Percentiles rank a stretch among this genome's conserved stretches.
Conservation (phyloP, 2,329 filamentous ascomycete species). For the Biscogniauxia mediterranea region DNA sequence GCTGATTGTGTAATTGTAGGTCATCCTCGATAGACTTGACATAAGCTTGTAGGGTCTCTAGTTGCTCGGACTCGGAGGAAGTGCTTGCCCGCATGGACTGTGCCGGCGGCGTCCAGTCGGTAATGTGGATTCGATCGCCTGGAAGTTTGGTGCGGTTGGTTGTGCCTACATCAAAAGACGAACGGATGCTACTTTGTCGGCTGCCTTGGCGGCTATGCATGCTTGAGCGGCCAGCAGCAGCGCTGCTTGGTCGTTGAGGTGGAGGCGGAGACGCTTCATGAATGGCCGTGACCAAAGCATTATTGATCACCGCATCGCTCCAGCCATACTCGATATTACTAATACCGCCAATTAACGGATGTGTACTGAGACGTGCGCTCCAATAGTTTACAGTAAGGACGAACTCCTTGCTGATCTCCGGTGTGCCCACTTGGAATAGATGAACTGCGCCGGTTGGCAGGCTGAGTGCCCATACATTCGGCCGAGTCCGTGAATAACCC, state of each 20-base stretch:
- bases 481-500: conserved; percentile 86
- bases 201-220: conserved; percentile 44
- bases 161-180: conserved; percentile 64
- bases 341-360: conserved; percentile 87
- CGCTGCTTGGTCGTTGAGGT: conserved; percentile 51
- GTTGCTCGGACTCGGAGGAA: conserved; percentile 76
- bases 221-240: conserved; percentile 44
- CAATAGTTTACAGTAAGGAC: conserved; percentile 96
- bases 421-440: conserved; percentile 95
- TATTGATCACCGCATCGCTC: conserved; percentile 79
- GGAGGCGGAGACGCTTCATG: conserved; percentile 41
- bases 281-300: conserved; percentile 51
- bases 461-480: conserved; percentile 91
- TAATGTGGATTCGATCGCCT: conserved; percentile 79
- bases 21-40: conserved; percentile 85
- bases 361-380: conserved; percentile 90
- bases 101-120: conserved; percentile 84
- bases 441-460: conserved; percentile 92
- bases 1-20: conserved; percentile 80
- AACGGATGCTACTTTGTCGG: conserved; percentile 46
- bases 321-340: conserved; percentile 98
- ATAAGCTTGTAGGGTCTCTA: conserved; percentile 71
- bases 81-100: conserved; percentile 87
- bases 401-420: conserved; percentile 92
- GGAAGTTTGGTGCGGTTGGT: conserved; percentile 66